Conservation (phyloP, 768 basidiomycete species). For the Xerocomellus amylosporus region DNA sequence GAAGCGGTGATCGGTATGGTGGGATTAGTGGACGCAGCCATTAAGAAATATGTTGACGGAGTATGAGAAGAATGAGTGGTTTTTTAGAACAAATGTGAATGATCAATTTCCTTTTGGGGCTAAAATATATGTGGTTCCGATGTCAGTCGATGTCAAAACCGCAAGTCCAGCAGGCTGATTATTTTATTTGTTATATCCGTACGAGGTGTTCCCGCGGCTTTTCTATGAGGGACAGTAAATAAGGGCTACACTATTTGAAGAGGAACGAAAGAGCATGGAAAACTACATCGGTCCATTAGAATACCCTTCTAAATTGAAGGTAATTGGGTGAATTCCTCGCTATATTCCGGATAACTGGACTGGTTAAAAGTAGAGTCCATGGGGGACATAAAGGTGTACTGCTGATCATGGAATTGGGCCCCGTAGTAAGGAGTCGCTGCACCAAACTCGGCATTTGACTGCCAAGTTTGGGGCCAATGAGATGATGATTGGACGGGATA, state of each 20-base stretch:
- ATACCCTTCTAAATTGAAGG: background rate
- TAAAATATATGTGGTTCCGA: background rate
- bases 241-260: constrained; percentile 1
- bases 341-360: background rate
- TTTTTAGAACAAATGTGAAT: background rate
- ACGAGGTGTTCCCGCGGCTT: background rate
- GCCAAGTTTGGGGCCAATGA: background rate
- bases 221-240: background rate
- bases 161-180: background rate
- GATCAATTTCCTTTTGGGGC: background rate
- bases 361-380: background rate
- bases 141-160: background rate
- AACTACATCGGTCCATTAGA: background rate
- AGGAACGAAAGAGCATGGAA: background rate
- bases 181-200: background rate
- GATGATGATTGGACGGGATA: background rate
- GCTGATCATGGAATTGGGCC: background rate
- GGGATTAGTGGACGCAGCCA: constrained; percentile 41
- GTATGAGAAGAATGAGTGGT: background rate
- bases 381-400: background rate
- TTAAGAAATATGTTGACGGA: constrained; percentile 22
- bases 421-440: background rate
- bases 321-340: background rate
- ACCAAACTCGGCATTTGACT: background rate
- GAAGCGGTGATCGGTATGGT: constrained; percentile 52